Percentiles rank a stretch among this genome's conserved stretches.
Evolutionary conservation across 306 rosid genomes (phyloP).

Genomic region (Lablab purpureus): DNA sequence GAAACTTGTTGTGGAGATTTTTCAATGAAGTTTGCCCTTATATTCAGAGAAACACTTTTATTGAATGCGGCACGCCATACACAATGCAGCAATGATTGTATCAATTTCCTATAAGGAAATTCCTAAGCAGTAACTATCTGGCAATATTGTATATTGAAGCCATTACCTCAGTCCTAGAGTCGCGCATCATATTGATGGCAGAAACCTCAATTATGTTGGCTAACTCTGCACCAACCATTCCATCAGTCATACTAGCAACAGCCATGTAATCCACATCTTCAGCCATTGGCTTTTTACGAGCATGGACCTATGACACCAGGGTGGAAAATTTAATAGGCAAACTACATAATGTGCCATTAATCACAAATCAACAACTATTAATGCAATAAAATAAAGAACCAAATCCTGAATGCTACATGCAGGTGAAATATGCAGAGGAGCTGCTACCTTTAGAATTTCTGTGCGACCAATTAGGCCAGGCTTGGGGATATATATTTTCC

Average conservation of each 20-base stretch:
- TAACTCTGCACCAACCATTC: slow-evolving; percentile 99
- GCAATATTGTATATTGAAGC: slow-evolving; percentile 14
- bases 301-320: slow-evolving; percentile 79
- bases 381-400: background rate
- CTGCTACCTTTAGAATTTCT: slow-evolving; percentile 83
- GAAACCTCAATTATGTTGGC: slow-evolving; percentile 98
- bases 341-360: slow-evolving; percentile 2
- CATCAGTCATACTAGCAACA: slow-evolving; percentile 94
- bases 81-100: slow-evolving; percentile 20
- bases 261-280: slow-evolving; percentile 93
- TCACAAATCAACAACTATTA: slow-evolving; percentile 31
- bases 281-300: slow-evolving; percentile 95
- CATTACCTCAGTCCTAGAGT: slow-evolving; percentile 88
- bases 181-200: slow-evolving; percentile 97
- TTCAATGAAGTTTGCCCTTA: slow-evolving; percentile 19
- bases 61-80: slow-evolving; percentile 5
- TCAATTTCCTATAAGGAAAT: slow-evolving; percentile 27
- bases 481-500: slow-evolving; percentile 91
- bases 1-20: background rate
- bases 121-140: slow-evolving; percentile 13
- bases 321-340: slow-evolving; percentile 16
- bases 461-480: slow-evolving; percentile 94
- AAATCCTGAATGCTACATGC: slow-evolving; percentile 20
- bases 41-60: slow-evolving; percentile 9
- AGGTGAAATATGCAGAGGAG: slow-evolving; percentile 14